These are phyloP conservation scores for Penicillium subrubescens DNA, from an alignment of 495 filamentous ascomycete genomes.

Conservation along the genomic window DNA sequence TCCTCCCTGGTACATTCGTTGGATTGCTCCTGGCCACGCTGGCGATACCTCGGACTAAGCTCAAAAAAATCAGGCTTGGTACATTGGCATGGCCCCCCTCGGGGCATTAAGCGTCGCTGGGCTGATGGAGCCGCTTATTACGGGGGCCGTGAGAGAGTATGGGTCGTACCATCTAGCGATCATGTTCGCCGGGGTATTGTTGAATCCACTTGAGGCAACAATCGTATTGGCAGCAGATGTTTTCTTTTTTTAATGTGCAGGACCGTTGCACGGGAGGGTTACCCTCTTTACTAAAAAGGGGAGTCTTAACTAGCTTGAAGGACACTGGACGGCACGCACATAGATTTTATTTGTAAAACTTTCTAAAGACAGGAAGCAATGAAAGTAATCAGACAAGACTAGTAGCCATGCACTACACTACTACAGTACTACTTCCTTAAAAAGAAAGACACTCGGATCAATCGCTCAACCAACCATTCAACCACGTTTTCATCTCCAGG, in stretches of 20 bases:
- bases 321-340: neutral
- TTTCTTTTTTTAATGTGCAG: neutral
- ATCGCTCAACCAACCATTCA: neutral
- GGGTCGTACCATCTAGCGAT: conserved; percentile 21
- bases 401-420: neutral
- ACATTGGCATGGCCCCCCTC: conserved; percentile 32
- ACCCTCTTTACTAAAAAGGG: neutral
- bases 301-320: neutral
- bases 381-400: neutral
- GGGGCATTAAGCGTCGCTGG: conserved; percentile 21
- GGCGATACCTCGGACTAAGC: conserved; percentile 21
- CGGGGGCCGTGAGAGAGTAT: conserved; percentile 24
- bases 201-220: conserved; percentile 15
- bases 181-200: conserved; percentile 23
- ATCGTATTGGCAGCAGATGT: conserved; percentile 11
- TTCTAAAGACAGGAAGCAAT: neutral
- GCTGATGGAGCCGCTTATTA: conserved; percentile 33
- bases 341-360: neutral
- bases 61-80: conserved; percentile 53
- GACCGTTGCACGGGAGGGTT: neutral
- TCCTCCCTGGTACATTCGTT: conserved; percentile 58
- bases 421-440: neutral
- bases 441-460: neutral
- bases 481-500: neutral
- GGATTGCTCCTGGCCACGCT: conserved; percentile 36